phyloP scores from a whole-genome alignment of 2,329 filamentous ascomycete genomes.

The Clathrospora elynae region DNA sequence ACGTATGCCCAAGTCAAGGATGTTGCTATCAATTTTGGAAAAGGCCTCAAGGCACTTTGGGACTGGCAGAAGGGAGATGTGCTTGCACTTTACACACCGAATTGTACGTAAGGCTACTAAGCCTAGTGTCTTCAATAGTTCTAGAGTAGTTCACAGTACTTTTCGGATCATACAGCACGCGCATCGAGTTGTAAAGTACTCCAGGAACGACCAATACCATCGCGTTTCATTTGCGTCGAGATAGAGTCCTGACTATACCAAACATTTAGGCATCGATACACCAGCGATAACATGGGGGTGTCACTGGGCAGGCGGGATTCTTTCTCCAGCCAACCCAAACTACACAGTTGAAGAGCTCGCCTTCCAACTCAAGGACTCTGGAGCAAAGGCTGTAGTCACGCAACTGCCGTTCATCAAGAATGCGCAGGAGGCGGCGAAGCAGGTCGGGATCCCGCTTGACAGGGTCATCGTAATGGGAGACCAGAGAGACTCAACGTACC shows the following conservation, averaged over 20 bases:
- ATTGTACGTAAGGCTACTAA: no score
- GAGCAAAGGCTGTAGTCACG: constrained; percentile 75
- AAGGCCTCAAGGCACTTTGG: constrained; percentile 74
- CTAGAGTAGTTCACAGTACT: no score
- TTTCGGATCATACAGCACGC: no score
- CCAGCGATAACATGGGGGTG: constrained; percentile 76
- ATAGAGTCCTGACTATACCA: no score
- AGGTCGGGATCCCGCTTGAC: constrained; percentile 71
- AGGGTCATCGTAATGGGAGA: constrained; percentile 79
- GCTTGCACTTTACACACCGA: constrained; percentile 80
- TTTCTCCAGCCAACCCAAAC: constrained; percentile 85
- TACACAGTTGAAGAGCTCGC: constrained; percentile 85
- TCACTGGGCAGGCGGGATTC: constrained; percentile 80
- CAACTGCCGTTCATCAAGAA: constrained; percentile 69
- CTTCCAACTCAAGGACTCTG: constrained; percentile 80
- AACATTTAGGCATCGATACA: constrained; percentile 67
- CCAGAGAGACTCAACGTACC: constrained; percentile 61
- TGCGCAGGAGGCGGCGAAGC: constrained; percentile 69
- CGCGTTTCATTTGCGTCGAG: no score
- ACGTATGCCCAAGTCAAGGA: constrained; percentile 71
- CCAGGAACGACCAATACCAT: no score
- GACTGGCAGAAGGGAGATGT: constrained; percentile 85
- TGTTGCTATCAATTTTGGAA: constrained; percentile 75
- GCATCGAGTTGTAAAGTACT: no score
- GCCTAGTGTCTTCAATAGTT: no score